phyloP scores from a whole-genome alignment of 345 rosid species.

The Syzygium oleosum region DNA sequence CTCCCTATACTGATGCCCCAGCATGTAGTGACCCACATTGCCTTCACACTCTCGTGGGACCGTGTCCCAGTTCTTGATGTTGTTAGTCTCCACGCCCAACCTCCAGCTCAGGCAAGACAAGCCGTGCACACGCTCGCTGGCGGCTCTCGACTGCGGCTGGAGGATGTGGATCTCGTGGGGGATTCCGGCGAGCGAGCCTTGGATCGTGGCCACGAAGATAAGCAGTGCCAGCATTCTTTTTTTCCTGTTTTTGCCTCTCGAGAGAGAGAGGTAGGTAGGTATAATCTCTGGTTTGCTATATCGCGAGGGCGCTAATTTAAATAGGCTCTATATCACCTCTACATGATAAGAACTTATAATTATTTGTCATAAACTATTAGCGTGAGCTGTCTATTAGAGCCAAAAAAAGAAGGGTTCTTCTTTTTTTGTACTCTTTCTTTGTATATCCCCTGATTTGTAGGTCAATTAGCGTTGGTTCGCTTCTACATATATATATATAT shows the following conservation, averaged over 20 bases:
- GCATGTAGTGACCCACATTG: conserved; percentile 46
- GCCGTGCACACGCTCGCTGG: conserved; percentile 2
- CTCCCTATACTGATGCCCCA: conserved; percentile 30
- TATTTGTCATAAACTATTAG: too few species aligned
- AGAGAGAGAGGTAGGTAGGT: not conserved
- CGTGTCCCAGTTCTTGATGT: conserved; percentile 30
- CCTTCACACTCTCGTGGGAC: conserved; percentile 39
- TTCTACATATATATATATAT: too few species aligned
- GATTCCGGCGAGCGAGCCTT: not conserved
- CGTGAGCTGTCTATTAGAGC: too few species aligned
- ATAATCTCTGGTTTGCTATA: not conserved
- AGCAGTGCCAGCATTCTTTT: not conserved
- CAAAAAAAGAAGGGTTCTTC: too few species aligned
- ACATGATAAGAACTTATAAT: not conserved
- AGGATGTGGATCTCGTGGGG: conserved; percentile 29
- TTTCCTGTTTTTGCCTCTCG: not conserved
- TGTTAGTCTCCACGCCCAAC: conserved; percentile 52
- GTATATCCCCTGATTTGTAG: too few species aligned
- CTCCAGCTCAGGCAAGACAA: conserved; percentile 55
- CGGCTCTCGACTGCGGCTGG: conserved; percentile 22
- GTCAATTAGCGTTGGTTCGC: too few species aligned
- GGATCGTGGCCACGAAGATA: not conserved
- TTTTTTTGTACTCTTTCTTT: too few species aligned
- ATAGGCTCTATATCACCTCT: not conserved
- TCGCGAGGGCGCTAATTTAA: not conserved